Percentiles rank a stretch among this genome's conserved stretches.
Conservation (phyloP, 2,329 filamentous ascomycete species). For the Trichophyton mentagrophytes region DNA sequence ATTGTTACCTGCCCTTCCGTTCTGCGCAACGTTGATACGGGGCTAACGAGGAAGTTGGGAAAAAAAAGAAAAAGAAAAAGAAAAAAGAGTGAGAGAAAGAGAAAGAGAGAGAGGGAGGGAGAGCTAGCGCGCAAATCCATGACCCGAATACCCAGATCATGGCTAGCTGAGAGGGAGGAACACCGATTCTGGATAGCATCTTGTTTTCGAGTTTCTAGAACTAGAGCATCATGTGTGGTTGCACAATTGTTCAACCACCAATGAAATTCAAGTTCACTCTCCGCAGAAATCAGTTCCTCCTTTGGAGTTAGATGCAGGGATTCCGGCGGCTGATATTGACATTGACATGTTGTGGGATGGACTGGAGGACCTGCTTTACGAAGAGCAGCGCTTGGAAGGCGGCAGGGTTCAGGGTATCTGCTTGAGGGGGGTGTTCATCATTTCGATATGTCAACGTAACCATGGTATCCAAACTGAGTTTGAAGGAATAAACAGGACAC, state of each 20-base stretch:
- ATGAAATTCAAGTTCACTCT: not conserved
- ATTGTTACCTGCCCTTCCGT: not conserved
- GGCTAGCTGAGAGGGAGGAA: not conserved
- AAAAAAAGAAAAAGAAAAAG: too few relatives aligned
- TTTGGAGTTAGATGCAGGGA: not conserved
- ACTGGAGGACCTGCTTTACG: not conserved
- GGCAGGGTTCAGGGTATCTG: not conserved
- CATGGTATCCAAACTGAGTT: not conserved
- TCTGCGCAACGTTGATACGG: not conserved
- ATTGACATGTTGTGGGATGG: not conserved
- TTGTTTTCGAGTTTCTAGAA: not conserved
- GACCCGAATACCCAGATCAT: not conserved
- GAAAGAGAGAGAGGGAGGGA: too few relatives aligned
- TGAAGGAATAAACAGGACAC: not conserved
- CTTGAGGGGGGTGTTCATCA: not conserved
- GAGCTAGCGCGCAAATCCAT: not conserved
- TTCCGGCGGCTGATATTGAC: not conserved
- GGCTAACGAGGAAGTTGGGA: not conserved
- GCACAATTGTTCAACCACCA: not conserved
- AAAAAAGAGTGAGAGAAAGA: too few relatives aligned
- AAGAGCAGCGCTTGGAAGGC: not conserved
- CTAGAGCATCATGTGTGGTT: not conserved
- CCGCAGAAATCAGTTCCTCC: not conserved
- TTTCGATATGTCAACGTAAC: not conserved
- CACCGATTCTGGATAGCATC: not conserved